Evolutionary conservation across 2,329 filamentous ascomycete species (phyloP), one percentile per base, ranked within the genome.

Genomic region (Fusarium verrucosum): DNA sequence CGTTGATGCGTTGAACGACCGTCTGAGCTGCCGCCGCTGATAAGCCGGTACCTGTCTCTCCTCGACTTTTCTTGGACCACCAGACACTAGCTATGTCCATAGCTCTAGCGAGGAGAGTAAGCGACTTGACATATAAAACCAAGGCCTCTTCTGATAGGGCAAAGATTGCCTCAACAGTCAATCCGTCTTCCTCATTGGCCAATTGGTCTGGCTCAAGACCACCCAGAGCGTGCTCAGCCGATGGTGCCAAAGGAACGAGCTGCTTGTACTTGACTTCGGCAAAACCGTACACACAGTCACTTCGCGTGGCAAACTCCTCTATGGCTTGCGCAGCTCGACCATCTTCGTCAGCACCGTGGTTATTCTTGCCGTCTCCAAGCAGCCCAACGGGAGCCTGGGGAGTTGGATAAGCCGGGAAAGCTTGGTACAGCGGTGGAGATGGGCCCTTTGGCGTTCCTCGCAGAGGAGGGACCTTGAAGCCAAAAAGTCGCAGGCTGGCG

Each of bases 211-310:
- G 73, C 5, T 80, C 79, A n/a, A 85, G 76, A 14, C 89, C 87
- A 8, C 89, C 89, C 5, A 92, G 83, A 7, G 87, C 88, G 67
- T 90, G 87, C 44, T 92, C 88, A 66, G 85, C 86, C 0, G 91
- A 94, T 2, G 94, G 95, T 2, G 92, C 88, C 40, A 95, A 81
- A 4, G 95, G 95, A 45, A 97, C 87, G n/a, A 99, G 85, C 77
- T 99, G 95, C 77, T 96, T 95, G 78, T 96, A 97, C 78, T 99
- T 99, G 73, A 99, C 94, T 78, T 99, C 94, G 7, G 95, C 95
- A 77, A 99, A 98, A 4, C 94, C 94, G 75, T 94, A 99, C 4
- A 99, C 94, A 41, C 97, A 95, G 75, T 99, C 94, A 73, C 94
- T 97, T 35, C 94, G 86, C 28, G 93, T 95, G 3, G 95, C 95